These are phyloP conservation scores for Claviceps capensis DNA, from an alignment of 2,329 filamentous ascomycete species.

Conservation along the genomic window DNA sequence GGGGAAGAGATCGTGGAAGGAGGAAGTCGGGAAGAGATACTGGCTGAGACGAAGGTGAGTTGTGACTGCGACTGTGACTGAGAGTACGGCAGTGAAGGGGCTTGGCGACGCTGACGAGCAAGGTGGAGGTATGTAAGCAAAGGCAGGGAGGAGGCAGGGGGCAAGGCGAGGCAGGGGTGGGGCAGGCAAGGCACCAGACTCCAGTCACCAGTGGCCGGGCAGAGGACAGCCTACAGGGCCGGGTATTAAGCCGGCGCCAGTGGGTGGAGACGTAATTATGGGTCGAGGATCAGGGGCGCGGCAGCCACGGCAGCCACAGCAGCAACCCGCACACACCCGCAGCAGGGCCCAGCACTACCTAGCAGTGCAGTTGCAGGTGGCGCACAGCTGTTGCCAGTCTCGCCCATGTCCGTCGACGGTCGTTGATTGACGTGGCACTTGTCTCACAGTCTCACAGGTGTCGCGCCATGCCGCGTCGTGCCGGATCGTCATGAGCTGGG, in stretches of 20 bases:
- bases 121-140: not conserved
- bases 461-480: too few relatives aligned
- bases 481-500: too few relatives aligned
- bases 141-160: not conserved
- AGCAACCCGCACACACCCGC: not conserved
- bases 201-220: not conserved
- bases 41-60: slow-evolving; percentile 22
- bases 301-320: not conserved
- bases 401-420: too few relatives aligned
- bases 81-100: not conserved
- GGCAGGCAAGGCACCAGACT: not conserved
- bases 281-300: not conserved
- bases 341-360: too few relatives aligned
- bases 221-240: not conserved
- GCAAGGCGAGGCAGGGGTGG: too few relatives aligned
- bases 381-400: too few relatives aligned
- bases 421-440: too few relatives aligned
- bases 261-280: not conserved
- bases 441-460: too few relatives aligned
- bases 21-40: slow-evolving; percentile 14
- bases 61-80: slow-evolving; percentile 14
- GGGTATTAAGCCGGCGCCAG: not conserved
- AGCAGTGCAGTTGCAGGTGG: not conserved
- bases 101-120: not conserved
- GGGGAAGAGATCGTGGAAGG: slow-evolving; percentile 7